These are phyloP conservation scores for Pilasporangium apinafurcum DNA, from an alignment of 352 stramenopile species.

Conservation along the genomic window DNA sequence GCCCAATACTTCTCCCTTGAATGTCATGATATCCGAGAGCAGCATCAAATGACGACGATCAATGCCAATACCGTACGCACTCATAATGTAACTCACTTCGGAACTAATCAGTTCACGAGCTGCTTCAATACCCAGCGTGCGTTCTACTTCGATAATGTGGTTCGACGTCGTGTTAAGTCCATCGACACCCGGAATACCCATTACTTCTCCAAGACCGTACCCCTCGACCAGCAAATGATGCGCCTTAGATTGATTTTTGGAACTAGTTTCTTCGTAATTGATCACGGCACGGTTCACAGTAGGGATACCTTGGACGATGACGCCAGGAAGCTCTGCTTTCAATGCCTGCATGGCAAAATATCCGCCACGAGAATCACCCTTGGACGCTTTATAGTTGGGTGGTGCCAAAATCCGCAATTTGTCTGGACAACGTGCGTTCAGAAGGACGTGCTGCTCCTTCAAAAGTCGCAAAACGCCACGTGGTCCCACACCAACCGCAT, in stretches of 20 bases:
- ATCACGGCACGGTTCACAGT: constrained; percentile 98
- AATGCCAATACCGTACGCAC: constrained; percentile 98
- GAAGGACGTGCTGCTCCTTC: constrained; percentile 81
- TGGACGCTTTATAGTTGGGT: constrained; percentile 82
- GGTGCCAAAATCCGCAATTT: constrained; percentile 80
- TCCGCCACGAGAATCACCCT: constrained; percentile 65
- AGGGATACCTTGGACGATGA: constrained; percentile 98
- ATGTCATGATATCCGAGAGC: constrained; percentile 99
- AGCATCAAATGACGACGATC: constrained; percentile 98
- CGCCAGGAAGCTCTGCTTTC: constrained; percentile 92
- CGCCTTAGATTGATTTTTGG: constrained; percentile 41
- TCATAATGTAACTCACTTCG: constrained; percentile 99
- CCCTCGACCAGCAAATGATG: constrained; percentile 99
- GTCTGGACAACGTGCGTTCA: constrained; percentile 77
- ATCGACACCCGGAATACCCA: constrained; percentile 97
- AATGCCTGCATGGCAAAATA: constrained; percentile 95
- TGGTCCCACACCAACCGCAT: constrained; percentile 60
- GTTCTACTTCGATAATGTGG: constrained; percentile 97
- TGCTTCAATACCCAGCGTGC: constrained; percentile 98
- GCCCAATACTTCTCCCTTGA: constrained; percentile 90
- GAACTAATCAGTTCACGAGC: constrained; percentile 95
- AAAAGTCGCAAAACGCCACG: constrained; percentile 65
- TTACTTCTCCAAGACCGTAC: constrained; percentile 97
- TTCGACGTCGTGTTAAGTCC: constrained; percentile 96
- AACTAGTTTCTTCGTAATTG: constrained; percentile 93